Evolutionary conservation across 2,329 filamentous ascomycete species (phyloP), one percentile per base, ranked within the genome.

Genomic region (Aschersonia sp.): DNA sequence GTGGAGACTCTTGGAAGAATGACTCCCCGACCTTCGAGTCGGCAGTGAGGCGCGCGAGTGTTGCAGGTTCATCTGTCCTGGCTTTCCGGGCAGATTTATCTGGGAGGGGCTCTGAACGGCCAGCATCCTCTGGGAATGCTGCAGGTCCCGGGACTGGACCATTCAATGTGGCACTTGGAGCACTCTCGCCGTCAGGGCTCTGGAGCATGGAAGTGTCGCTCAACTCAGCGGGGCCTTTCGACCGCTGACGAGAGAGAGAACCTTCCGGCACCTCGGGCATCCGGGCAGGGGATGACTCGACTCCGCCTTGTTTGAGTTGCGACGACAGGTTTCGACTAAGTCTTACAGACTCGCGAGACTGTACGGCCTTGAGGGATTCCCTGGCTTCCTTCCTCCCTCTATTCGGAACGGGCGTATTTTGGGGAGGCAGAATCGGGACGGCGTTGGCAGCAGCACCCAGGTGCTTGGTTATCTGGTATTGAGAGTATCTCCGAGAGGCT

Each of bases 381-480:
- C 87, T 76, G 14, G 83, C 79, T 62, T 94, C 87, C 37, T 68
- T 72, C 50, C 86, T 76, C 32, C 87, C 87, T 51, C 89, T 76
- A 59, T 95, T 95, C 5, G 89, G 89, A 52, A 90, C 75, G 1
- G 86, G 87, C 4, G 83, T 83, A 51, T 82, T 87, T 59, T 94
- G 87, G 31, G 85, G 73, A 30, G 90, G 88, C 22, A 97, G 77
- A 59, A 94, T 84, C 6, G 89, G 87, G 12, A 97, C 83, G 22
- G 86, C 87, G 63, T 82, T 88, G 12, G 84, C 76, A 40, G 83
- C 82, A 12, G 81, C 77, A 9, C 90, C 90, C 2, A 97, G 71
- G 57, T 95, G 88, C 60, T 95, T 97, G 43, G 87, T 87, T 55
- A 98, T 94, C 59, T 98, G 92, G 61, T 97, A 98, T 47, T 88